Base-by-base conservation (phyloP, 805 yeast genomes). In the Blastobotrys terrestris region DNA sequence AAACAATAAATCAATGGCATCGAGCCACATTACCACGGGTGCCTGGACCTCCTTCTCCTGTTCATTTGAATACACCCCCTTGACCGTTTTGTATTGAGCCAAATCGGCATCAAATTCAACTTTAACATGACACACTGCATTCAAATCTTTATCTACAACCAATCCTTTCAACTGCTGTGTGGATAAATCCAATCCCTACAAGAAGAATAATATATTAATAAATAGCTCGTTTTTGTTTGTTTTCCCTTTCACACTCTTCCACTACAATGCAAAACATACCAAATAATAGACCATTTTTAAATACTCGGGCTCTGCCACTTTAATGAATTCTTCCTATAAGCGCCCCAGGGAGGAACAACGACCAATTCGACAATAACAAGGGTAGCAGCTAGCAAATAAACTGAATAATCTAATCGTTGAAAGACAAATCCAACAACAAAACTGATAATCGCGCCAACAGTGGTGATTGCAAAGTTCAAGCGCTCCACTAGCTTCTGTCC, bases 11-110 rank as follows among this genome's bases (percentile, higher is more conserved):
- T 91, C 92, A 31, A 90, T 60, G 0, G 96, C 87, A 56, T 86
- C 95, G 42, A 90, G 72, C 95, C 95, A 91, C 89, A 89, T 84
- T n/a, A 74, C 77, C 13, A 90, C 94, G 0, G 96, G 96, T 5
- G 94, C 84, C 47, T 78, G 75, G 20, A 89, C 81, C 53, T 81
- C 84, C 11, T 84, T 84, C 1, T 77, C 71, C 14, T 69, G 72
- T 0, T 76, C 79, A 49, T 79, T 71, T 21, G 75, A 67, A 49
- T 75, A 72, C 7, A 90, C 96, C 40, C 97, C 97, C 61, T 88
- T 86, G 1, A 63, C 61, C n/a, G 90, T 79, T 5, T 77, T 74
- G 65, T 86, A 90, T 2, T 73, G 70, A 1, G 81, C 76, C 39
- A 81, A 75, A 47, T 80, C 86, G 16, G 68, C 66, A 58, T 87